Percentiles rank a stretch among this genome's conserved stretches.
Evolutionary conservation across 2,329 filamentous ascomycete genomes (phyloP).

Genomic region (Apiospora pterosperma): DNA sequence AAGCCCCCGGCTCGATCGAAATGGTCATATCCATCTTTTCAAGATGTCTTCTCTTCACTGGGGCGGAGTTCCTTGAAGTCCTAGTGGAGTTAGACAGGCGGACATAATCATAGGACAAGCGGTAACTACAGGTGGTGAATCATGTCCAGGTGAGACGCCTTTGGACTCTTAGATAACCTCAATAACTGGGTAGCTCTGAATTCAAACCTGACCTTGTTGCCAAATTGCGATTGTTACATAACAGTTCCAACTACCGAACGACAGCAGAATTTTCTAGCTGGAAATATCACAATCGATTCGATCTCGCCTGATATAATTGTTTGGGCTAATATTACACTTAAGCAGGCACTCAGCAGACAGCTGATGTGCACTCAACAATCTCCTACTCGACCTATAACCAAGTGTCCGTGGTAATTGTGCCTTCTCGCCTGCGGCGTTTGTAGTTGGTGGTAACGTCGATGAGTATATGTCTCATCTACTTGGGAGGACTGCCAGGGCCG

Average conservation of each 20-base stretch:
- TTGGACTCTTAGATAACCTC: slow-evolving; percentile 23
- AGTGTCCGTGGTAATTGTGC: not conserved
- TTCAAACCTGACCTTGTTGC: slow-evolving; percentile 30
- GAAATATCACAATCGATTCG: not conserved
- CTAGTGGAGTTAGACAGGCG: slow-evolving; percentile 4
- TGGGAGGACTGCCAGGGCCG: slow-evolving; percentile 20
- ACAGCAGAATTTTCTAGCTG: no score
- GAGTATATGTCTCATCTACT: slow-evolving; percentile 13
- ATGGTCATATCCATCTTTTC: slow-evolving; percentile 16
- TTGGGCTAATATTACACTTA: not conserved
- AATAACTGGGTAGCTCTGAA: slow-evolving; percentile 30
- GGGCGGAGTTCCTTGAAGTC: not conserved
- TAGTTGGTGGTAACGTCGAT: no score
- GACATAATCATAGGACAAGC: slow-evolving; percentile 21
- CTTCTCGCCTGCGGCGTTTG: not conserved
- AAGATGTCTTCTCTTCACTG: not conserved
- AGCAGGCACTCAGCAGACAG: not conserved
- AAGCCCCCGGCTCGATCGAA: slow-evolving; percentile 32
- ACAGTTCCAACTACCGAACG: no score
- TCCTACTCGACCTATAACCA: not conserved
- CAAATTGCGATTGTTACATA: slow-evolving; percentile 3
- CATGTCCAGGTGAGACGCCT: slow-evolving; percentile 28
- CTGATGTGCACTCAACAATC: not conserved
- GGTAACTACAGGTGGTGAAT: slow-evolving; percentile 30
- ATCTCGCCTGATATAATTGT: not conserved